phyloP scores from a whole-genome alignment of 768 basidiomycete genomes.

The Tubosaeta brunneosetosa region DNA sequence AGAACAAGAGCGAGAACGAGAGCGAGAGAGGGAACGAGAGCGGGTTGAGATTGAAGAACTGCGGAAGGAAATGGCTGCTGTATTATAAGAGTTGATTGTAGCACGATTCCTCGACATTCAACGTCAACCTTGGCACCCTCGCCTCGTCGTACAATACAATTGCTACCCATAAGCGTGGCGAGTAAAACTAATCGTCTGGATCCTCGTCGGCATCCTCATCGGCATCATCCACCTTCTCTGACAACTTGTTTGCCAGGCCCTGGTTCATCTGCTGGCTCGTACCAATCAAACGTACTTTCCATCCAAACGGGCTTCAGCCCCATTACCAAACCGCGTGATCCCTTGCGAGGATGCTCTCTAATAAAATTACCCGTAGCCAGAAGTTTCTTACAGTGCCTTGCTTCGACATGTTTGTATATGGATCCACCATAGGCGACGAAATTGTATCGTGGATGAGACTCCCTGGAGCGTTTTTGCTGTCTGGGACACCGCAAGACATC shows the following conservation, averaged over 20 bases:
- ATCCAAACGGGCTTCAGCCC: not conserved
- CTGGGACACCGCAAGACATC: not conserved
- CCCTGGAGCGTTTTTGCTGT: not conserved
- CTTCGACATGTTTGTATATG: not conserved
- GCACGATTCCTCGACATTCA: too few species aligned
- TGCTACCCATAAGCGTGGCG: too few species aligned
- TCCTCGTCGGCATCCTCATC: too few species aligned
- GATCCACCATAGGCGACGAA: not conserved
- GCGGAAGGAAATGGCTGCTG: too few species aligned
- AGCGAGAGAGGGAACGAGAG: constrained; percentile 34
- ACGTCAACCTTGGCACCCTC: too few species aligned
- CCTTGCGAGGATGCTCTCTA: not conserved
- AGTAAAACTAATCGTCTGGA: too few species aligned
- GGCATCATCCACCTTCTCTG: too few species aligned
- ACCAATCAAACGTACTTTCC: not conserved
- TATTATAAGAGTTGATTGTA: too few species aligned
- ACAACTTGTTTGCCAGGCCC: too few species aligned
- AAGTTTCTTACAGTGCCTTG: not conserved
- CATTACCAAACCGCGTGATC: not conserved
- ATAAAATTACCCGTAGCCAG: not conserved
- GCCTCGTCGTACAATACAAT: too few species aligned
- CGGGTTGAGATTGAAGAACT: not conserved
- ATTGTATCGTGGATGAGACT: not conserved
- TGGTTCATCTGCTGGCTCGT: not conserved
- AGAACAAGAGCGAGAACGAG: constrained; percentile 36